Conservation (phyloP, 768 basidiomycete genomes). For the Suillus variegatus region DNA sequence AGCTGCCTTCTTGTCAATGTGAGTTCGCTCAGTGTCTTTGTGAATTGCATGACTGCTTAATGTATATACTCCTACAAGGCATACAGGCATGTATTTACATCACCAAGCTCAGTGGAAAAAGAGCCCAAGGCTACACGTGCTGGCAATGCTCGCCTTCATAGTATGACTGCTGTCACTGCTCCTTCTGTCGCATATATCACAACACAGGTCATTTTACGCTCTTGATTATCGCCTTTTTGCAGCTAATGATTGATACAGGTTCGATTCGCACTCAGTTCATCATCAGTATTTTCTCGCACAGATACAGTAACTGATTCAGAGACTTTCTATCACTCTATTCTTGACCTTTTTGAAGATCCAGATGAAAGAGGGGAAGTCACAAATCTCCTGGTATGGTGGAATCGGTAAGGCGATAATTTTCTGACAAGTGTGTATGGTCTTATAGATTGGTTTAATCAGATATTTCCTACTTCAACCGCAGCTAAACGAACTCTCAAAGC, state of each 20-base stretch:
- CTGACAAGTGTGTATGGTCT: too few species aligned
- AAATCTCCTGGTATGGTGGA: conserved; percentile 21
- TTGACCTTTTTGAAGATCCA: conserved; percentile 22
- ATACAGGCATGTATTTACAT: conserved; percentile 31
- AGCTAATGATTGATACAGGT: conserved; percentile 8
- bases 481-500: too few species aligned
- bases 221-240: not conserved
- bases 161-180: conserved; percentile 16
- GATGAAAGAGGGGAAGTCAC: conserved; percentile 19
- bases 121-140: conserved; percentile 5
- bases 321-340: conserved; percentile 20
- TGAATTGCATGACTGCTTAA: conserved; percentile 11
- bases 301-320: conserved; percentile 6
- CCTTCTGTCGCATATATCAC: conserved; percentile 25
- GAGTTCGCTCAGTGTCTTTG: not conserved
- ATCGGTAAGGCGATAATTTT: conserved; percentile 8
- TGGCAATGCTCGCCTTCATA: conserved; percentile 22
- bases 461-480: too few species aligned
- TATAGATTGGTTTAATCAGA: too few species aligned
- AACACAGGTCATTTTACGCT: conserved; percentile 16
- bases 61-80: conserved; percentile 17
- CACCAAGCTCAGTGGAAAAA: conserved; percentile 29
- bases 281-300: conserved; percentile 17
- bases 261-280: conserved; percentile 20
- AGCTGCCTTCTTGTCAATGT: conserved; percentile 23